A percentile compares a stretch with the other conserved stretches of the same genome.
phyloP scores from a whole-genome alignment of 345 rosid genomes.

The Draba incana region DNA sequence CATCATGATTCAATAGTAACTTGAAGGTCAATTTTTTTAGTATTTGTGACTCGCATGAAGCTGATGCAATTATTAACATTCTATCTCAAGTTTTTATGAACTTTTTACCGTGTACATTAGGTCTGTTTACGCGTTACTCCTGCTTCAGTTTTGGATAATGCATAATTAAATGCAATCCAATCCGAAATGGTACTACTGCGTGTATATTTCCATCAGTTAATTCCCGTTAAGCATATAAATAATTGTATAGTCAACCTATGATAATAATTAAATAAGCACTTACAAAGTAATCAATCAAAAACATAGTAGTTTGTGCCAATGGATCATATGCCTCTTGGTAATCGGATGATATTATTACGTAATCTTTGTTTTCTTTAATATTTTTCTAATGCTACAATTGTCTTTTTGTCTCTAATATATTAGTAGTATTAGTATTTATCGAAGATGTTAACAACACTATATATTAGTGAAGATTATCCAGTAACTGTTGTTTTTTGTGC shows the following conservation, averaged over 20 bases:
- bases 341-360: slow-evolving; percentile 37
- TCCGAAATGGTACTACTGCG: background rate
- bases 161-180: no score
- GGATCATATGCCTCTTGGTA: slow-evolving; percentile 35
- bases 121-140: background rate
- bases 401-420: background rate
- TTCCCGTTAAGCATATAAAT: slow-evolving; percentile 5
- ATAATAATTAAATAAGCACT: slow-evolving; percentile 30
- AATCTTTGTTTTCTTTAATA: slow-evolving; percentile 8
- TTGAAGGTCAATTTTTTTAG: slow-evolving; percentile 31
- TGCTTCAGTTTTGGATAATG: background rate
- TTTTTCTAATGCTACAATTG: background rate
- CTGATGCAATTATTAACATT: slow-evolving; percentile 39
- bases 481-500: slow-evolving; percentile 1
- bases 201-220: background rate
- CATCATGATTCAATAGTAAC: slow-evolving; percentile 20
- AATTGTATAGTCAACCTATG: slow-evolving; percentile 19
- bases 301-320: slow-evolving; percentile 38
- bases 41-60: slow-evolving; percentile 41
- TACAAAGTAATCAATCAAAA: slow-evolving; percentile 16
- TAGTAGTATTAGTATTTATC: background rate
- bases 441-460: background rate
- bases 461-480: background rate
- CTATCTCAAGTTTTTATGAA: slow-evolving; percentile 17
- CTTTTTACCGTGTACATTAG: slow-evolving; percentile 1